A percentile compares a stretch with the other conserved stretches of the same genome.
Evolutionary conservation across 208 protist species (phyloP).

Genomic region (Naegleria fowleri): DNA sequence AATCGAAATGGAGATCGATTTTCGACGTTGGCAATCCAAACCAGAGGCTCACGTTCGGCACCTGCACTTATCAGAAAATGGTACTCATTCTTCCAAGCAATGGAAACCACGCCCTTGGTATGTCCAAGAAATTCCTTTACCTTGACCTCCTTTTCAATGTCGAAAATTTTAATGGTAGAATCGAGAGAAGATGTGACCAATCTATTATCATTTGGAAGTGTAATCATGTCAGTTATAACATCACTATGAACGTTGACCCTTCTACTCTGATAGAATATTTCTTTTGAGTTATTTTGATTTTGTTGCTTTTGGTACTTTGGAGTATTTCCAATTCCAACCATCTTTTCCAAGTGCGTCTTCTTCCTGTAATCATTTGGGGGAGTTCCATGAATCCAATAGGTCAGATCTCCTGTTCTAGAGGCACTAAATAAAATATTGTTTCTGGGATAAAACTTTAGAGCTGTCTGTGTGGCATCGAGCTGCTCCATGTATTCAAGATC

Average conservation of each 20-base stretch:
- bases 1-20: slow-evolving; percentile 23
- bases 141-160: not conserved
- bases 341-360: not conserved
- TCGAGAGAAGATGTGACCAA: not conserved
- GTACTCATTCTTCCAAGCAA: slow-evolving; percentile 34
- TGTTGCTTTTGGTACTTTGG: not conserved
- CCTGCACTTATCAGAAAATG: slow-evolving; percentile 38
- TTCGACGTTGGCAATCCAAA: slow-evolving; percentile 38
- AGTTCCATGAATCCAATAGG: not conserved
- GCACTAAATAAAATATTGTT: slow-evolving; percentile 13
- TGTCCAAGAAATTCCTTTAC: slow-evolving; percentile 11
- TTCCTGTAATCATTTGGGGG: not conserved
- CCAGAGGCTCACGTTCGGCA: slow-evolving; percentile 29
- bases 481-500: not conserved
- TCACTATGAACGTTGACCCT: not conserved
- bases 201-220: slow-evolving; percentile 4
- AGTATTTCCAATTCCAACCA: not conserved
- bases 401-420: not conserved
- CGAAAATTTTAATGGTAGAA: not conserved
- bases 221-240: slow-evolving; percentile 8
- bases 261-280: not conserved
- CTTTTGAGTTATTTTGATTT: not conserved
- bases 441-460: not conserved
- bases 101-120: slow-evolving; percentile 32
- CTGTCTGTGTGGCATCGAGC: not conserved